Evolutionary conservation across 306 rosid species (phyloP).

Genomic region (Cercis canadensis): DNA sequence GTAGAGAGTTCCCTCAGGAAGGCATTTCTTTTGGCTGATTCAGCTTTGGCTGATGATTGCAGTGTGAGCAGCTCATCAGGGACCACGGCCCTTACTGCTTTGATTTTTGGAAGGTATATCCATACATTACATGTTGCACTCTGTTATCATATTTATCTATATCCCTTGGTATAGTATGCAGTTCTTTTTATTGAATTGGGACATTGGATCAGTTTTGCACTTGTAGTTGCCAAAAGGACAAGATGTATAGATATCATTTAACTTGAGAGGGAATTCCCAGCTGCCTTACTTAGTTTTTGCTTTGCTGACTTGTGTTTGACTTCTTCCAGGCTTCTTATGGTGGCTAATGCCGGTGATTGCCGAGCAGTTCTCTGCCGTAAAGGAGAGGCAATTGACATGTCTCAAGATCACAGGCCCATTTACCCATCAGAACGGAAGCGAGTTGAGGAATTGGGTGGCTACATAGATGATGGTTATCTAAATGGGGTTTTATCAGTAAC

Average conservation of each 20-base stretch:
- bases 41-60: slow-evolving; percentile 83
- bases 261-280: not conserved
- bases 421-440: slow-evolving; percentile 74
- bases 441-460: slow-evolving; percentile 83
- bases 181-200: not conserved
- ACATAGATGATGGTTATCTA: slow-evolving; percentile 82
- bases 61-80: slow-evolving; percentile 83
- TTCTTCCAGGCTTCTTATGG: slow-evolving; percentile 78
- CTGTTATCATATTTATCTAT: slow-evolving; percentile 1
- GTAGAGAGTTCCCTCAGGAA: slow-evolving; percentile 65
- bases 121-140: not conserved
- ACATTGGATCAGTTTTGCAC: not conserved
- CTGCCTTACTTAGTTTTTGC: slow-evolving; percentile 15
- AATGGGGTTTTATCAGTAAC: slow-evolving; percentile 86
- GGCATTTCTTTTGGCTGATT: slow-evolving; percentile 82
- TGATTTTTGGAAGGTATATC: slow-evolving; percentile 84
- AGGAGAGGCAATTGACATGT: slow-evolving; percentile 95
- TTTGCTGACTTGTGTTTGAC: slow-evolving; percentile 33
- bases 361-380: slow-evolving; percentile 93
- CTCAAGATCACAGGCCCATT: slow-evolving; percentile 88
- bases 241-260: not conserved
- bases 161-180: slow-evolving; percentile 1
- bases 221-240: not conserved
- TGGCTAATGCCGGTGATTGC: slow-evolving; percentile 97
- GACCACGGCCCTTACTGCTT: slow-evolving; percentile 87